Conservation (phyloP, 495 filamentous ascomycete genomes). For the Xylona heveae region DNA sequence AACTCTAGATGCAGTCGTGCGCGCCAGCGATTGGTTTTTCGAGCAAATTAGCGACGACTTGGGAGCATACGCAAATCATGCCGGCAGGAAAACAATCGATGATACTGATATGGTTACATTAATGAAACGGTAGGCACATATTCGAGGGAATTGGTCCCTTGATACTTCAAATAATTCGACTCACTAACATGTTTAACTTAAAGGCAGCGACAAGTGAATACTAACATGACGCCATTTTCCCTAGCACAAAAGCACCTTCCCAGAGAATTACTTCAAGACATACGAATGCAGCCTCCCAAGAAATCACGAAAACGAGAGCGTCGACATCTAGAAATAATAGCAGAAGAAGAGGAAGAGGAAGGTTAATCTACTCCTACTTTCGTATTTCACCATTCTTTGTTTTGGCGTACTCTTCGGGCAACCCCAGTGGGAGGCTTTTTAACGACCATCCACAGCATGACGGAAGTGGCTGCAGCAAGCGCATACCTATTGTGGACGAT, state of each 20-base stretch:
- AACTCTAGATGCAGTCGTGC: constrained; percentile 47
- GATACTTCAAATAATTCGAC: not conserved
- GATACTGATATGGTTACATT: constrained; percentile 63
- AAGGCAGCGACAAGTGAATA: constrained; percentile 61
- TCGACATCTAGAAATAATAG: constrained; percentile 3
- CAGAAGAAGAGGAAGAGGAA: constrained; percentile 3
- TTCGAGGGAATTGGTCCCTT: not conserved
- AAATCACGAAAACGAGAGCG: constrained; percentile 2
- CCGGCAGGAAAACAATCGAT: constrained; percentile 64
- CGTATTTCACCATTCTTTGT: constrained; percentile 47
- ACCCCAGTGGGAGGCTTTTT: constrained; percentile 61
- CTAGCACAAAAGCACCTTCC: constrained; percentile 66
- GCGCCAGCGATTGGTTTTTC: constrained; percentile 75
- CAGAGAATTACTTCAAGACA: constrained; percentile 59
- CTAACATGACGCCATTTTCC: constrained; percentile 55
- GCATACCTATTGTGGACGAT: constrained; percentile 46
- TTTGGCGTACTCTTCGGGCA: constrained; percentile 54
- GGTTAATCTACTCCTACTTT: constrained; percentile 5
- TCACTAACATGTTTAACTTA: not conserved
- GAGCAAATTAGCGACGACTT: constrained; percentile 67
- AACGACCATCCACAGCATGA: constrained; percentile 91
- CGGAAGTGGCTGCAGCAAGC: constrained; percentile 60
- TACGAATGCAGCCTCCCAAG: constrained; percentile 45
- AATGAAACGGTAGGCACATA: constrained; percentile 45
- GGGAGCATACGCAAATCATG: constrained; percentile 59